Evolutionary conservation across 2,329 filamentous ascomycete species (phyloP), one percentile per base, ranked within the genome.

Genomic region (Colletotrichum chrysophilum): DNA sequence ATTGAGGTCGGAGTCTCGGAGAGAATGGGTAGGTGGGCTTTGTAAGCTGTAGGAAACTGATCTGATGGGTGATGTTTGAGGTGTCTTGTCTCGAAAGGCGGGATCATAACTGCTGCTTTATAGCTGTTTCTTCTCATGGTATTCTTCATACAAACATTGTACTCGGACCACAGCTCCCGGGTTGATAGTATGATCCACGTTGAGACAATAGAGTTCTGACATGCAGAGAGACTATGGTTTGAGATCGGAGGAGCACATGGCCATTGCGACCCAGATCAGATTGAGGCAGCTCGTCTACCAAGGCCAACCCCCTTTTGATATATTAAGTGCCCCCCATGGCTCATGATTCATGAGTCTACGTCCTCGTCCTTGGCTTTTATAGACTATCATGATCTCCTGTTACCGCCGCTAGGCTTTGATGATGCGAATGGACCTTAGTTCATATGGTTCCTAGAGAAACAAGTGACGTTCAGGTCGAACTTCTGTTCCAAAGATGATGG

Each of bases 61-160:
- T 14, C 4, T 56, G 56, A 61, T 61, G 28, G 7, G 56, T 16
- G 56, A 60, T 26, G 21, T 24, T 24, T 24, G 21, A 24, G 21
- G 21, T 24, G 21, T 24, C 21, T 24, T 24, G 21, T 14, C 21
- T 28, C 7, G 21, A 56, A 56, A 24, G 3, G 7, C 3, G 38
- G 12, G 24, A 56, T 14, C 5, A 56, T 28, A 56, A 28, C 0
- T 56, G 1, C 2, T 18, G 3, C 1, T 56, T 56, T 56, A 56
- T 56, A 56, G 52, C 13, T 5, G 52, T 56, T 56, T 1, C 18
- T 56, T 60, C 28, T 60, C 26, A 32, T 28, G 26, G 14, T 7
- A 26, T n/a, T 2, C 7, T 2, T 7, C 13, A 9, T 30, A 60
- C 2, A 5, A n/a, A 43, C 18, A 10, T 43, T 3, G 0, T n/a